phyloP scores from a whole-genome alignment of 257 asterid genomes.

The Plantago ovata region DNA sequence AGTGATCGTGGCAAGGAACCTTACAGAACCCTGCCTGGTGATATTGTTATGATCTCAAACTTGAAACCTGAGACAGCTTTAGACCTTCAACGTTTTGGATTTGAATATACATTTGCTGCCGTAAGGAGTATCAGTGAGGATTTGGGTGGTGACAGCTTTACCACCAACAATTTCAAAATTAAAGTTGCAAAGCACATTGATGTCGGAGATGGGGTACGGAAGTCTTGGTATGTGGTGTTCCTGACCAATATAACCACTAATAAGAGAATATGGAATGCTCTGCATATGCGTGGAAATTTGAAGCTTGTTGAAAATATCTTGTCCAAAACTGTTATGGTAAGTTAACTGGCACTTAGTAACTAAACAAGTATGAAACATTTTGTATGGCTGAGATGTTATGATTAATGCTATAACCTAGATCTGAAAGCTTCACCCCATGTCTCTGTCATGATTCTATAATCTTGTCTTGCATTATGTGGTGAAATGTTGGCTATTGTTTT shows the following conservation, averaged over 20 bases:
- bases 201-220: neutral
- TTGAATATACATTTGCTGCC: constrained; percentile 33
- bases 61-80: constrained; percentile 30
- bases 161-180: constrained; percentile 21
- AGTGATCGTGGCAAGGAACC: constrained; percentile 33
- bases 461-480: neutral
- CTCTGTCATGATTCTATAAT: neutral
- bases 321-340: constrained; percentile 31
- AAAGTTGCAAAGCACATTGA: constrained; percentile 19
- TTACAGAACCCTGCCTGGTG: constrained; percentile 51
- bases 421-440: neutral
- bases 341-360: neutral
- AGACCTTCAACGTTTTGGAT: constrained; percentile 27
- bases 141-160: constrained; percentile 1
- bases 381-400: too few species aligned
- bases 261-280: constrained; percentile 44
- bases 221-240: constrained; percentile 33
- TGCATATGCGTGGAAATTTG: constrained; percentile 33
- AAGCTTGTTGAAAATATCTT: constrained; percentile 31
- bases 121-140: constrained; percentile 26
- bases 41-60: constrained; percentile 38
- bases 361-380: neutral
- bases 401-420: too few species aligned
- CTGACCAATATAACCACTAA: constrained; percentile 33
- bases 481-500: neutral